Percentiles rank a stretch among this genome's conserved stretches.
Evolutionary conservation across 495 filamentous ascomycete species (phyloP).

Genomic region (Penicillium canariense): DNA sequence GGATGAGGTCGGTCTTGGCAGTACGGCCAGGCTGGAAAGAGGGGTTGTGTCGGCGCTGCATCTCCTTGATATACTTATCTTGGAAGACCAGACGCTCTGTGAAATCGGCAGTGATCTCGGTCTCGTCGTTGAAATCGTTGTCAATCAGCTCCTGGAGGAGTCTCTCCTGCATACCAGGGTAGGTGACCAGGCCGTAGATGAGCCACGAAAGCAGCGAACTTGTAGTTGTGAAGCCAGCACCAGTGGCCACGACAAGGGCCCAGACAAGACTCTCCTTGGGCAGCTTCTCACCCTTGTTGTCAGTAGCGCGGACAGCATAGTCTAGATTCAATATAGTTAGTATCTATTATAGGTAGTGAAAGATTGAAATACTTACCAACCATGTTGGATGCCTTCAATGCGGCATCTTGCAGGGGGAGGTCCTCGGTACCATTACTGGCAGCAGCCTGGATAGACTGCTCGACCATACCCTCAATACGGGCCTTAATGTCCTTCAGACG

Average conservation of each 20-base stretch:
- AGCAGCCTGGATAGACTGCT: constrained; percentile 37
- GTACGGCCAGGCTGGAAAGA: constrained; percentile 56
- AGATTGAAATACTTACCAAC: constrained; percentile 42
- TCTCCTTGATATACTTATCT: constrained; percentile 59
- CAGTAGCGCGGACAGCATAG: constrained; percentile 46
- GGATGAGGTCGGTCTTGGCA: constrained; percentile 46
- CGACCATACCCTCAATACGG: constrained; percentile 32
- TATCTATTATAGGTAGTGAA: neutral
- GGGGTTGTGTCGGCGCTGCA: constrained; percentile 53
- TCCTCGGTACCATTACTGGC: constrained; percentile 33
- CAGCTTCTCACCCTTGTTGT: constrained; percentile 52
- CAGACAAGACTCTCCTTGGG: constrained; percentile 36
- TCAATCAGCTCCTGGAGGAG: constrained; percentile 55
- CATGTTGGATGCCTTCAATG: constrained; percentile 46
- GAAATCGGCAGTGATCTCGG: constrained; percentile 37
- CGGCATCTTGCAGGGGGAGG: constrained; percentile 50
- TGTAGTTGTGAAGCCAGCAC: constrained; percentile 56
- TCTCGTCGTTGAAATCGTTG: constrained; percentile 39
- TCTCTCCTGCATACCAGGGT: constrained; percentile 49
- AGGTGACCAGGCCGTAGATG: constrained; percentile 47
- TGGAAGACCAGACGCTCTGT: constrained; percentile 42
- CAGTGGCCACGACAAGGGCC: constrained; percentile 36
- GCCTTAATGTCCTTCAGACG: constrained; percentile 28
- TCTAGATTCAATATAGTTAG: constrained; percentile 22
- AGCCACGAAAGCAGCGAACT: constrained; percentile 52